Evolutionary conservation across 169 alveolate species (phyloP), one percentile per base, ranked within the genome.

Genomic region (Eimeria brunetti): DNA sequence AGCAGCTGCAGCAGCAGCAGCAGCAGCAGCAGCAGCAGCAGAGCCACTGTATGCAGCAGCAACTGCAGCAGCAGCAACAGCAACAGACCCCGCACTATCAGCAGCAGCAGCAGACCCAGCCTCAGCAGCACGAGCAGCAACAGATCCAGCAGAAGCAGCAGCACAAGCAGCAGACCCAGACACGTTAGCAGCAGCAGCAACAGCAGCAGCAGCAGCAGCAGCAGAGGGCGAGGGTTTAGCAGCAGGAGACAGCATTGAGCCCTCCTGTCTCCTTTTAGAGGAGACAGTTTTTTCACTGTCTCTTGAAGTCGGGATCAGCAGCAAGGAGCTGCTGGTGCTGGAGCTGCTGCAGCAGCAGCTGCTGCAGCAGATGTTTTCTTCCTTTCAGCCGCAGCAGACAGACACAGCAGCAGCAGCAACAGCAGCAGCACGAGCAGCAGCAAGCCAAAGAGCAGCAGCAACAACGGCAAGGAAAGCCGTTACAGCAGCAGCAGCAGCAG

Each of bases 321-420:
- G 44, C 51, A 78, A 46, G 27, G 88, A 78, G 62, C 88, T 78
- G 51, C 88, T 62, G 8, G 88, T 51, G 20, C 64, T 78, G 7
- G 88, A 78, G 88, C 62, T 27, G 41, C 41, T 78, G 58, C 88
- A 78, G 88, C 88, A 78, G 36, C 88, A 38, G 22, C 12, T 78
- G 38, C 88, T 78, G 44, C 88, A 78, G 36, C 88, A 78, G 62
- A 36, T 51, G 2, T 58, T 58, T 51, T 51, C 58, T 51, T 51
- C 58, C 6, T 51, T 51, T 51, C 18, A 8, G 6, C 12, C 58
- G 22, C 81, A 71, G 81, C 81, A 71, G 71, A n/a, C 71, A 60
- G 69, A 14, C 27, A 64, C 76, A 27, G 33, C 76, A 7, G 76
- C 27, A 64, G 76, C 76, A 64, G 76, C 76, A 22, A 30, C 69